Evolutionary conservation across 2,329 filamentous ascomycete genomes (phyloP), one percentile per base, ranked within the genome.

Genomic region (Emydomyces testavorans): DNA sequence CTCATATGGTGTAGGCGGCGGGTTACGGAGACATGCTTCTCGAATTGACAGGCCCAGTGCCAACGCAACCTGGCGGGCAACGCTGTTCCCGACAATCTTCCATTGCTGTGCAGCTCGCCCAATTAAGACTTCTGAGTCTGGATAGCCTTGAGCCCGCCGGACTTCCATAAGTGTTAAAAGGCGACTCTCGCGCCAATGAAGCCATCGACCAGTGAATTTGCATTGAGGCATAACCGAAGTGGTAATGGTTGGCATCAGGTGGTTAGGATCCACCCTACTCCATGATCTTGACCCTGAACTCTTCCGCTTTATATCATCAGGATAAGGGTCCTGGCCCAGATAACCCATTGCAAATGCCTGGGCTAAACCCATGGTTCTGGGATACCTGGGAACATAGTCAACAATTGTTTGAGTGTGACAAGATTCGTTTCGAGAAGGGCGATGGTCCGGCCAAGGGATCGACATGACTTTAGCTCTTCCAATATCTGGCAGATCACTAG

Each of bases 11-110:
- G 23, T 10, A 28, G n/a, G 37, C 16, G 16, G 44, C 21, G 42
- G 39, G 21, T 31, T 49, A n/a, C 21, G 41, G 4, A 53, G 35
- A 67, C 67, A 79, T 0, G 81, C 81, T 52, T 81, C 73, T 6
- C 80, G 69, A 10, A 88, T 65, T 7, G 72, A 68, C 3, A 84
- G 57, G 0, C 85, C 85, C 1, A 88, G 60, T 0, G 78, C 77
- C 15, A 87, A 62, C 0, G 83, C 77, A 1, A 85, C 75, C 20
- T 78, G 75, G 6, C 84, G 69, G 2, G 84, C 77, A 0, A 93
- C 85, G 23, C 80, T 85, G 61, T 93, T 93, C 0, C 86, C 86
- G 0, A 89, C 70, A 16, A 85, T 77, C 47, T 72, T 75, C 66
- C 76, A 80, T 58, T 85, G 80, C 1, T 79, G 66, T 0, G 31